Conservation (phyloP, 352 stramenopile genomes). For the Vaucheria bursata region DNA sequence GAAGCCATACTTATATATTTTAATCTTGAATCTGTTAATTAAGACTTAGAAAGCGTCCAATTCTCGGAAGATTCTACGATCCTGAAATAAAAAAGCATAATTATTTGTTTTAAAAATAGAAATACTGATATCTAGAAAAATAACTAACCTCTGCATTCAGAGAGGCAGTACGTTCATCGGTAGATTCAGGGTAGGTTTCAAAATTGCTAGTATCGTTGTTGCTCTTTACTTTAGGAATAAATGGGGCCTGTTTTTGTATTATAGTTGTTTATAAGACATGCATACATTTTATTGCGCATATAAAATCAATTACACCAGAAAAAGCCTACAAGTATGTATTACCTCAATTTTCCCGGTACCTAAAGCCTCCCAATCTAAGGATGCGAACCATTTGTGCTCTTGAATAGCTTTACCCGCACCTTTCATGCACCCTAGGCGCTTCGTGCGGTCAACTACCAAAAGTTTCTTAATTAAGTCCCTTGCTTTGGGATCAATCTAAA, state of each 20-base stretch:
- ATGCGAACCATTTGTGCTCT: constrained; percentile 66
- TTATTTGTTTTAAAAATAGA: not conserved
- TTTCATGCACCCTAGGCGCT: constrained; percentile 76
- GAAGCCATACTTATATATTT: too few species aligned
- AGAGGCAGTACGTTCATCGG: too few species aligned
- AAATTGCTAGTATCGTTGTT: too few species aligned
- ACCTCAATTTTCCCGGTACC: constrained; percentile 24
- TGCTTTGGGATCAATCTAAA: constrained; percentile 73
- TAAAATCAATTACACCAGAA: constrained; percentile 70
- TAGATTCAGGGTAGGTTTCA: too few species aligned
- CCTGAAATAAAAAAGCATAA: not conserved
- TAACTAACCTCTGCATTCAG: not conserved
- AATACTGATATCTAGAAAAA: not conserved
- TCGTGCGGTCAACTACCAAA: constrained; percentile 72
- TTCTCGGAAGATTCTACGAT: not conserved
- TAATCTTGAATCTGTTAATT: too few species aligned
- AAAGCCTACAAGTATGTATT: constrained; percentile 51
- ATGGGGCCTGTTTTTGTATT: not conserved
- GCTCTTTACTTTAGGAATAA: too few species aligned
- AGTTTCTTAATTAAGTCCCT: constrained; percentile 82
- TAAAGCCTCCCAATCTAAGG: constrained; percentile 43
- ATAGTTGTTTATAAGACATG: not conserved
- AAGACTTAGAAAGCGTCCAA: not conserved
- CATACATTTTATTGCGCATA: constrained; percentile 57
- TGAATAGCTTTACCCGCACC: constrained; percentile 74